Evolutionary conservation across 176 grass and related monocot genomes (phyloP), one percentile per base, ranked within the genome.

Genomic region (Leersia perrieri): DNA sequence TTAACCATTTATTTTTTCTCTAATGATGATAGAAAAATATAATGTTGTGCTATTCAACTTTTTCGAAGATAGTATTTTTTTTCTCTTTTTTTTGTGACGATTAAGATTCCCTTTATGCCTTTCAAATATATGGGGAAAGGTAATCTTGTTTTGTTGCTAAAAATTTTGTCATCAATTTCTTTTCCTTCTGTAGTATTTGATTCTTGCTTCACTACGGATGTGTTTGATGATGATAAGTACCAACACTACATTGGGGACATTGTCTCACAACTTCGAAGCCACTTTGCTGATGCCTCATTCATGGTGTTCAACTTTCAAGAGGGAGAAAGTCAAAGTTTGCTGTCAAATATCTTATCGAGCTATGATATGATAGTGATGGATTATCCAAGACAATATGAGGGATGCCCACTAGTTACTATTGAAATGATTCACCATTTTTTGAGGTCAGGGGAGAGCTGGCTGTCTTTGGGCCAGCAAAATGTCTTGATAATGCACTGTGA

Each of bases 281-380:
- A 95, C 38, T 99, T 95, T 26, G 75, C 92, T 40, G 96, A 93
- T 72, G 96, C 92, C 65, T 85, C 88, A 32, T 95, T 99, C 89
- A 95, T 99, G 96, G 96, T 95, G 49, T 99, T 99, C 84, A 98
- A 99, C 57, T 99, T 99, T 85, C 88, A 92, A 8, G 92, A 91
- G 41, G 90, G 96, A 49, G 88, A 91, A 71, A 73, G 31, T 57
- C 90, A 89, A 76, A 99, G 96, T 83, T 80, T 88, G 68, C 81
- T 95, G 63, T 79, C 88, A 4, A 60, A 73, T 66, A 89, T 99
- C 41, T 82, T 99, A 32, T 86, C 92, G 44, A 57, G 47, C 25
- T 89, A 95, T 66, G 96, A 95, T 75, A 90, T 99, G 90, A 81
- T 90, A 38, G 96, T 93, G 72, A 99, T 99, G 90, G 96, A 99